Evolutionary conservation across 2,329 filamentous ascomycete species (phyloP), one percentile per base, ranked within the genome.

Genomic region (Pseudogymnoascus sp.): DNA sequence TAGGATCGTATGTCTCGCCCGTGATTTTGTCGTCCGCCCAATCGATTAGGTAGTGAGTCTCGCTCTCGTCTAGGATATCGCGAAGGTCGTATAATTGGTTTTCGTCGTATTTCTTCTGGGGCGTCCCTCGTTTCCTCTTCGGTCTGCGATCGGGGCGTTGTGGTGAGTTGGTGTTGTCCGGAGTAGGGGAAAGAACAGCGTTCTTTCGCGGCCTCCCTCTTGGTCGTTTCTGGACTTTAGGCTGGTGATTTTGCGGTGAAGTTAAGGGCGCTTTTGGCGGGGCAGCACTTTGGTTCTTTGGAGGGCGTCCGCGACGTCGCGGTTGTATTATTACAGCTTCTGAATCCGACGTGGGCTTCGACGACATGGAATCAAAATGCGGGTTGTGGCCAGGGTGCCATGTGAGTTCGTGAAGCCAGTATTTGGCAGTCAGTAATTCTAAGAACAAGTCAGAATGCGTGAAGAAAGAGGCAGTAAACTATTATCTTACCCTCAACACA

Each of bases 11-110:
- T 1, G 64, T 63, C 63, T 78, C 69, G 15, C 79, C 81, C 39
- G 80, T 82, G 1, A 66, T 63, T n/a, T 75, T 71, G 67, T 84
- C 72, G 63, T 80, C 77, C 57, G 75, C 77, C 84, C 84, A 86
- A 67, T 84, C 78, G 60, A 86, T 77, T 2, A 75, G 68, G 65
- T 84, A 87, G n/a, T 74, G 64, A 9, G 68, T 68, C 24, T 67
- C 47, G 10, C 29, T 54, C 47, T 54, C 47, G n/a, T 33, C 47
- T 68, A 54, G 29, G 47, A 54, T 54, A 33, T 54, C 47, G 47
- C 47, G 47, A 17, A 54, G 47, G 5, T 54, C 47, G 47, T 17
- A 54, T 54, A 54, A 54, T 54, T 54, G 47, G 7, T 54, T 21
- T 15, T 54, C 47, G 47, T 54, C 47, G 47, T 54, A n/a, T 4